Base-by-base conservation (phyloP, 2,329 filamentous ascomycete genomes). In the Penicillium concentricum region DNA sequence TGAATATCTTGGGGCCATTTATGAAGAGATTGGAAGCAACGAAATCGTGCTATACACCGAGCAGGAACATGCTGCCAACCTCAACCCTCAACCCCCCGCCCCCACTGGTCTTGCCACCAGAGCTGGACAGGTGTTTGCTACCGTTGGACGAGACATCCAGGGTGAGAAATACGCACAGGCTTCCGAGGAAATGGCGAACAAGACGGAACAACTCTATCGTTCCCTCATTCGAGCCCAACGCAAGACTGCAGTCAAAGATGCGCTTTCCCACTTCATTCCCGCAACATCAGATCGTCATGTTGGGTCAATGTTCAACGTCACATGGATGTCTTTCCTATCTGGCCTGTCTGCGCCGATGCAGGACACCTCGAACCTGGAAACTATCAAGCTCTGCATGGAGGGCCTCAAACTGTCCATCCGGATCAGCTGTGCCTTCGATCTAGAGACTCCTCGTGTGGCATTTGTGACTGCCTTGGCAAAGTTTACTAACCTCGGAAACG, bases 291-390 rank as follows among this genome's bases (percentile, higher is more conserved):
- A 91, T 72, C 93, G 91, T 67, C 94, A 99, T 72, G 90, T 97
- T 48, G 94, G 94, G 0, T 92, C 94, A 0, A 99, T 99, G 94
- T 97, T 99, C 70, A 92, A 96, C 67, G 92, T 96, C 24, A 95
- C 92, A 0, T 99, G 94, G 94, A 99, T 97, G 93, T 96, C 93
- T 10, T 95, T 97, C 74, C 89, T 99, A 69, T 97, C 93, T 5
- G 92, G 92, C 0, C 82, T 99, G 26, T 97, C 93, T 1, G 92
- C 90, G 49, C 90, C 95, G 65, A 92, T 94, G 72, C 94, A 97
- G 67, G 92, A 96, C 70, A 89, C 91, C 0, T 90, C 96, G 65
- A 97, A 97, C 68, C 81, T 96, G 5, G 92, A 97, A 64, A 90
- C 94, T 16, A 92, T 97, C 73, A 91, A 88, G 70, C 77, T 96